phyloP scores from a whole-genome alignment of 176 grass and related monocot species.

The Musa schizocarpa region DNA sequence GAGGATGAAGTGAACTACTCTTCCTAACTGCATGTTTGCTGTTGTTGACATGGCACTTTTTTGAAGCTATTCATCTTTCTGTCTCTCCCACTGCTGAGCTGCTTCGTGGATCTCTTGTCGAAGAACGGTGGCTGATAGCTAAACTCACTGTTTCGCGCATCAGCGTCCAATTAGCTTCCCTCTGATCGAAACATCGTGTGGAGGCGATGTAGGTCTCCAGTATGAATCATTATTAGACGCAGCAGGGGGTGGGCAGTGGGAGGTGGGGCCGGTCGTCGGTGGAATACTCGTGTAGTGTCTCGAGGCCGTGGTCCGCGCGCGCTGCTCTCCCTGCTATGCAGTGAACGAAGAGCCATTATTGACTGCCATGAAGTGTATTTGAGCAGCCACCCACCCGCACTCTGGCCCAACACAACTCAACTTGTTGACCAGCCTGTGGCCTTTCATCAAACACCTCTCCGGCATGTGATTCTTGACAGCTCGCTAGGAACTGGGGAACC shows the following conservation, averaged over 20 bases:
- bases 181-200: too few relatives aligned
- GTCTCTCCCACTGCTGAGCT: too few relatives aligned
- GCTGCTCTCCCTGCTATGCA: slow-evolving; percentile 21
- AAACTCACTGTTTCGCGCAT: too few relatives aligned
- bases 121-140: too few relatives aligned
- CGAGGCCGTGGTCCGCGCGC: slow-evolving; percentile 32
- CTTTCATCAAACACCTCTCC: not conserved
- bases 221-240: too few relatives aligned
- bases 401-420: not conserved
- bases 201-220: too few relatives aligned
- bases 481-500: not conserved
- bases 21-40: not conserved
- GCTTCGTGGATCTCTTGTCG: too few relatives aligned
- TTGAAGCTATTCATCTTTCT: too few relatives aligned
- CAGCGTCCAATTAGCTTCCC: too few relatives aligned
- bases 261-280: not conserved
- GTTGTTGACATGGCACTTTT: too few relatives aligned
- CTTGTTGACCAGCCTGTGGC: not conserved
- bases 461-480: not conserved
- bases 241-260: too few relatives aligned
- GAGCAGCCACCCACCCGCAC: not conserved
- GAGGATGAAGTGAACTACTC: not conserved
- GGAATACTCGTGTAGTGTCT: not conserved
- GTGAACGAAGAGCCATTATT: not conserved
- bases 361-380: not conserved